Base-by-base conservation (phyloP, 176 grass and related monocot genomes). In the Panicum miliaceum region DNA sequence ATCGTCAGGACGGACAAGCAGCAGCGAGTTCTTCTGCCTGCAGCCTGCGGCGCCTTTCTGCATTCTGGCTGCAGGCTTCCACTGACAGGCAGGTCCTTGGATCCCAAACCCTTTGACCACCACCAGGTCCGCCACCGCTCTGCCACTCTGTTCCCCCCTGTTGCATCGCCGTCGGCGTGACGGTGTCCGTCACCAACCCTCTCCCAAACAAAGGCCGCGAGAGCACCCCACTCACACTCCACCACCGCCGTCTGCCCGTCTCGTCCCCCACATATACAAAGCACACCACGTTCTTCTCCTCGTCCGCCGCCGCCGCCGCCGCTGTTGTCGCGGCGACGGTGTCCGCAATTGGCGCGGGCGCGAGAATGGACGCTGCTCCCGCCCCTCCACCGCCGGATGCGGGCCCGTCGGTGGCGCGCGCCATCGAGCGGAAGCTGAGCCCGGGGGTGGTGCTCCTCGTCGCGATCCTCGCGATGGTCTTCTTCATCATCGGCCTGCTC, bases 401-500 rank as follows among this genome's bases (percentile, higher is more conserved):
- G 2, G 29, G 29, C 29, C 16, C 51, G 1, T 74, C 69, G 29
- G 42, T 88, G 8, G 41, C 76, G 20, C 37, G 50, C 40, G 75
- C 72, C 13, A 85, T 90, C 13, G 76, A 91, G 47, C 81, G 79
- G 71, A 97, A 88, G 92, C 80, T 97, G 23, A 97, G 46, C 60
- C 92, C 92, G 0, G 90, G 90, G 54, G 77, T 95, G 26, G 86
- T 98, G 26, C 66, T 98, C 38, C 40, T 98, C 60, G 86, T 98
- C 18, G 87, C 90, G 54, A 89, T 93, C 83, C 79, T 98, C 0
- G 92, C 92, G 29, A 64, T 93, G 47, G 92, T 98, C 76, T 90
- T 94, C 86, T 95, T 98, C 92, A 86, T 95, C 91, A 66, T 88
- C 5, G 95, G 90, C 22, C 46, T 95, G 18, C 91, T 95, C 66